Base-by-base conservation (phyloP, 805 yeast genomes). In the Candida mattraensis region DNA sequence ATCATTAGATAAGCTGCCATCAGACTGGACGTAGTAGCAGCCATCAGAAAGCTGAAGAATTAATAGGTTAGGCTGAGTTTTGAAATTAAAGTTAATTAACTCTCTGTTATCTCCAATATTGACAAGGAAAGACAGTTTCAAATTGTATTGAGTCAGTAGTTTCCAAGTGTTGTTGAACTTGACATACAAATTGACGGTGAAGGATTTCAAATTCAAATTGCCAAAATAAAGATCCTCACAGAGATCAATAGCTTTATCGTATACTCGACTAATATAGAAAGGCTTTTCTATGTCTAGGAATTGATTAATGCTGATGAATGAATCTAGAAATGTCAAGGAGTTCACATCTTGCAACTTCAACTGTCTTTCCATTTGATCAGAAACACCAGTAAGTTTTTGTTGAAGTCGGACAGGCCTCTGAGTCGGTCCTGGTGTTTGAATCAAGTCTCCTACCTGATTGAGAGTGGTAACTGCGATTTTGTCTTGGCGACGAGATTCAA, bases 191-290 rank as follows among this genome's bases (percentile, higher is more conserved):
- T 53, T 57, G 18, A 56, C 15, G 0, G 62, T 50, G 4, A 52
- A 35, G 1, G 59, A 51, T 9, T 48, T 55, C 7, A 35, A 21
- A 11, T 42, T 48, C 11, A 52, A 18, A 4, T 35, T 33, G 4
- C 28, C 28, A 12, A 59, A 40, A 23, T 46, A 47, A 13, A 58
- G 13, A 3, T 54, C 58, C 24, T 59, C 61, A 10, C 27, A 31
- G 3, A 59, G 5, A 12, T 58, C 53, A 15, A 58, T 40, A 8
- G 61, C 51, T 5, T 53, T 32, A 3, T 48, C 33, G 14, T 48
- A 48, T 1, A 58, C 44, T 33, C 68, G 63, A 35, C 71, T 66
- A 3, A 69, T 54, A 33, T 61, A 63, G 30, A 66, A 60, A 5
- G 64, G 53, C 3, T 47, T 30, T 8, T 50, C 52, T 0, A 45